Base-by-base conservation (phyloP, 2,329 filamentous ascomycete genomes). In the Calonectria henricotiae region DNA sequence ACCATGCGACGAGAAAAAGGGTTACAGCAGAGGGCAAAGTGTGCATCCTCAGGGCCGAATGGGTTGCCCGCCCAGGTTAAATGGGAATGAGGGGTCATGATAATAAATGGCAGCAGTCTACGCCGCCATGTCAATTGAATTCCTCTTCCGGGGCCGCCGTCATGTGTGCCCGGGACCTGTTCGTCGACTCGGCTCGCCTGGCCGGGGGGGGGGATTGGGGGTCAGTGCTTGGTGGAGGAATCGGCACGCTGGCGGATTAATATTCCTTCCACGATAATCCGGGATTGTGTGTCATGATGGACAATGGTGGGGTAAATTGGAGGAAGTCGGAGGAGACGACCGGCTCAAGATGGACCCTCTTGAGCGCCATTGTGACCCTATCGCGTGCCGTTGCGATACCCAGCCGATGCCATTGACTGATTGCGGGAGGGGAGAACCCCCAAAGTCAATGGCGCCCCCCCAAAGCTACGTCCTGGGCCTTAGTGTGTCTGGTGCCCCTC, bases 181-280 rank as follows among this genome's bases (percentile, higher is more conserved):
- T 46, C 20, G 43, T 23, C 43, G 20, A 25, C 51, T 27, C 51
- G 35, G 51, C 51, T 39, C 32, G 20, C 17, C 43, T n/a, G 51
- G 51, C 23, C 46, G 46, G 46, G 20, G 27, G 46, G 46, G 20
- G 27, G 39, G 58, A 62, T 62, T 62, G 58, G 37, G 55, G 55
- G 55, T 70, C 65, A 61, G 44, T 68, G 46, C 63, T 72, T 76
- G 71, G 75, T 76, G 76, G 75, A 76, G 73, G 72, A 77, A 72
- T 71, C 58, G 70, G 75, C 70, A n/a, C 51, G 55, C 69, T 67
- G 69, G 65, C 67, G 70, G 71, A 75, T 55, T 65, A 66, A 69
- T 62, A n/a, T 69, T 68, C 75, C 51, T 37, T 58, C 71, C 72
- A 75, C 73, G 70, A 75, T 76, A 75, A 72, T 74, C 73, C 73